These are phyloP conservation scores for Populus hybrid DNA, from an alignment of 441 rosid species.

Conservation along the genomic window DNA sequence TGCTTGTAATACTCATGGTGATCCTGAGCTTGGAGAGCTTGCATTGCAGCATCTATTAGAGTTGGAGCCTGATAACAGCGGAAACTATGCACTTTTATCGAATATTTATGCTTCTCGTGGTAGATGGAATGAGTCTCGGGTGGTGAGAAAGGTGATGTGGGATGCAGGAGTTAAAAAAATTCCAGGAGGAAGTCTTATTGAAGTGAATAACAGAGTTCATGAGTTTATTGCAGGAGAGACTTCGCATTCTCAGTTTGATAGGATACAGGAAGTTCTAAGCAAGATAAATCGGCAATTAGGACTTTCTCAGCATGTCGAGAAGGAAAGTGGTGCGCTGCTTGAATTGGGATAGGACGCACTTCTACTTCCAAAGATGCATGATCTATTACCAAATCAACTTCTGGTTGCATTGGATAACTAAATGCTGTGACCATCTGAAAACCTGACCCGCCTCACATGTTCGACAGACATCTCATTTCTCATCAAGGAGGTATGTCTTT, in stretches of 20 bases:
- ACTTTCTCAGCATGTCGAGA: constrained; percentile 22
- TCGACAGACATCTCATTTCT: background rate
- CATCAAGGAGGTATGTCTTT: constrained; percentile 6
- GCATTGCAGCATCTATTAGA: constrained; percentile 47
- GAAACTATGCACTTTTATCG: constrained; percentile 61
- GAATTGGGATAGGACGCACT: constrained; percentile 12
- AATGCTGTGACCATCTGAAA: constrained; percentile 4
- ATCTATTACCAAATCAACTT: background rate
- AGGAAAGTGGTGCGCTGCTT: constrained; percentile 7
- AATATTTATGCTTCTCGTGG: constrained; percentile 54
- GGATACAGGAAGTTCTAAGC: constrained; percentile 28
- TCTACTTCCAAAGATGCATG: background rate
- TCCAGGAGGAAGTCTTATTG: constrained; percentile 65
- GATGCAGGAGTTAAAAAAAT: constrained; percentile 51
- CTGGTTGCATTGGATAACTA: background rate
- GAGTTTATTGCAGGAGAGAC: constrained; percentile 57
- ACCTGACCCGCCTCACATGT: background rate
- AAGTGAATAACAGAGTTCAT: constrained; percentile 40
- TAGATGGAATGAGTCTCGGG: constrained; percentile 58
- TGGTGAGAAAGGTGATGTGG: constrained; percentile 58
- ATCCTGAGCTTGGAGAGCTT: constrained; percentile 52
- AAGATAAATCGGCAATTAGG: constrained; percentile 31
- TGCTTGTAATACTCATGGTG: constrained; percentile 56
- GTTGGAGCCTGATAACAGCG: constrained; percentile 70
- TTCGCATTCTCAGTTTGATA: constrained; percentile 40